phyloP scores from a whole-genome alignment of 805 yeast genomes.

The Metschnikowia picachoensis region DNA sequence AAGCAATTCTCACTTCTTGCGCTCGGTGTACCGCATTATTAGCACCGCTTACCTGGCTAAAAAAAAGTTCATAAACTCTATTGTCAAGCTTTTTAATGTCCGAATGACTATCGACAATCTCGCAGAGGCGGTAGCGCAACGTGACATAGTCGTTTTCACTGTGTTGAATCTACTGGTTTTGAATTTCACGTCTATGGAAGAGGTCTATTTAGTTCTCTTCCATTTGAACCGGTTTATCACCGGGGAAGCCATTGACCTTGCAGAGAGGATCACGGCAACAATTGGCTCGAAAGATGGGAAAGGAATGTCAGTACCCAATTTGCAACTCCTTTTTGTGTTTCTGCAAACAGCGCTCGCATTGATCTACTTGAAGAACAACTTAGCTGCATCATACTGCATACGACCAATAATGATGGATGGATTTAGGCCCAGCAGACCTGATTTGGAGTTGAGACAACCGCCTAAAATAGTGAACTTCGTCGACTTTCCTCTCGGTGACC shows the following conservation, averaged over 20 bases:
- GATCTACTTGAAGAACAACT: constrained; percentile 17
- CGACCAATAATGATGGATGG: constrained; percentile 22
- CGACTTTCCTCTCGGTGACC: constrained; percentile 12
- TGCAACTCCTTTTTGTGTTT: constrained; percentile 15
- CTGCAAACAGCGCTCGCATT: constrained; percentile 18
- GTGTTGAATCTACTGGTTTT: constrained; percentile 36
- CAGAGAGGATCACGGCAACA: constrained; percentile 19
- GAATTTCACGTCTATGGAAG: constrained; percentile 46
- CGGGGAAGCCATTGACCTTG: constrained; percentile 38
- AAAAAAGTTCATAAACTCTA: constrained; percentile 38
- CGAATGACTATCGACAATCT: constrained; percentile 7
- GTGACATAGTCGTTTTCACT: constrained; percentile 25
- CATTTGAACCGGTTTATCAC: constrained; percentile 43
- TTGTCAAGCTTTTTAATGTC: constrained; percentile 18
- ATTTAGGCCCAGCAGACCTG: constrained; percentile 28
- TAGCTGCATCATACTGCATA: constrained; percentile 22
- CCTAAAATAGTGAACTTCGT: constrained; percentile 19
- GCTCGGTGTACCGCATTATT: constrained; percentile 41
- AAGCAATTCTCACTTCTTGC: constrained; percentile 32
- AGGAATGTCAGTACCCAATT: constrained; percentile 16
- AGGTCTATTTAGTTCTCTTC: constrained; percentile 42
- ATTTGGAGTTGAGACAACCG: constrained; percentile 30
- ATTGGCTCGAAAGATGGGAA: constrained; percentile 11
- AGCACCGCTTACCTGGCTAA: constrained; percentile 33
- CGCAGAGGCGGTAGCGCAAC: constrained; percentile 14